phyloP scores from a whole-genome alignment of 1,284 basidiomycete species.

The Lentinula novae-zelandiae region DNA sequence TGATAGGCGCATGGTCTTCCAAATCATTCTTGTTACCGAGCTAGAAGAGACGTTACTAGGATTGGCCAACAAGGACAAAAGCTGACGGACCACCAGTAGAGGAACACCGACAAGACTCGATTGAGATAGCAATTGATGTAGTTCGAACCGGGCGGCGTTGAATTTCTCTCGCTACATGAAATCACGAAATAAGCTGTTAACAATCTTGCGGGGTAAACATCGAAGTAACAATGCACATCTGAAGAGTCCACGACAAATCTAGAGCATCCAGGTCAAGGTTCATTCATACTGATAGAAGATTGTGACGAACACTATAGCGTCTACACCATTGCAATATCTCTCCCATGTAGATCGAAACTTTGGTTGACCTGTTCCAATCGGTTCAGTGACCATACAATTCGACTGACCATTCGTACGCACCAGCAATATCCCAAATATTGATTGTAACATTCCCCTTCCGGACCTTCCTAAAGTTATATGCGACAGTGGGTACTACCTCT shows the following conservation, averaged over 20 bases:
- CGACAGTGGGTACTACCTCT: slow-evolving; percentile 91
- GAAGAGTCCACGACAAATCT: slow-evolving; percentile 92
- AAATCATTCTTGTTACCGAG: slow-evolving; percentile 97
- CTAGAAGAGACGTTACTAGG: slow-evolving; percentile 30
- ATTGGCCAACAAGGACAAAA: neutral
- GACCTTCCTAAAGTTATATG: slow-evolving; percentile 85
- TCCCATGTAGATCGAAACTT: slow-evolving; percentile 95
- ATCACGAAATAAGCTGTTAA: neutral
- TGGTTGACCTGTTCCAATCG: slow-evolving; percentile 65
- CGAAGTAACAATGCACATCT: slow-evolving; percentile 55
- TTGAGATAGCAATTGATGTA: slow-evolving; percentile 82
- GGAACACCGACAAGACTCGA: slow-evolving; percentile 78
- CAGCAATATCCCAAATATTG: slow-evolving; percentile 95
- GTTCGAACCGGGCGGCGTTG: slow-evolving; percentile 84
- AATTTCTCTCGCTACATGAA: slow-evolving; percentile 67
- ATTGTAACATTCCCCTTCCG: slow-evolving; percentile 87
- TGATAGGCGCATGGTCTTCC: slow-evolving; percentile 73
- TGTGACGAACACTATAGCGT: slow-evolving; percentile 83
- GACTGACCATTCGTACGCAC: slow-evolving; percentile 29
- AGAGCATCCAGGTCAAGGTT: slow-evolving; percentile 4
- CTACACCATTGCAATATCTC: slow-evolving; percentile 91
- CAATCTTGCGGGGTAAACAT: neutral
- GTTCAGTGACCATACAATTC: neutral
- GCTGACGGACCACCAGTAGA: slow-evolving; percentile 70
- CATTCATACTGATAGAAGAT: neutral